Base-by-base conservation (phyloP, 345 rosid genomes). In the Eucalyptus rudis region DNA sequence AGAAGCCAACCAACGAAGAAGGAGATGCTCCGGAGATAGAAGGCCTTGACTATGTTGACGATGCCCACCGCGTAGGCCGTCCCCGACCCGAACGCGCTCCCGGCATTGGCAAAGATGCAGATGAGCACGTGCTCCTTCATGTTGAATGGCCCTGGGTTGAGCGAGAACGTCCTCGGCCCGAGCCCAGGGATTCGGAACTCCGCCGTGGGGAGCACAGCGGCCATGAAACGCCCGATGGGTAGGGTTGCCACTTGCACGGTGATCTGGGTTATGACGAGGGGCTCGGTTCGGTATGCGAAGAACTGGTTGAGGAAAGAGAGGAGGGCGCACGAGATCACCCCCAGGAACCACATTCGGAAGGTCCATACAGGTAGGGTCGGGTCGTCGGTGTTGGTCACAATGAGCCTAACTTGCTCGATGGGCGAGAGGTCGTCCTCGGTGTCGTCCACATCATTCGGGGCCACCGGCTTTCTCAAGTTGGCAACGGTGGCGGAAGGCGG, bases 71-170 rank as follows among this genome's bases (percentile, higher is more conserved):
- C 90, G 12, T 76, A 89, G 49, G 90, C 56, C 33, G 90, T 8
- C 10, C 90, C 90, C 6, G 86, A n/a, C 29, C 90, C 90, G 49
- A 86, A 86, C 2, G 88, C 90, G 31, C 83, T 85, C 40, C 90
- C 90, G 24, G 90, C 90, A 71, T 89, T 89, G n/a, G 88, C 90
- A 36, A 89, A 89, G 83, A 89, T 89, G 14, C 86, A 62, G 68
- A 89, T 89, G 25, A 89, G 90, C 22, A 89, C 90, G 14, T 89
- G 90, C 68, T 89, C 90, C 88, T 89, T 89, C 86, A 86, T 49
- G 85, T 89, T 89, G 43, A 89, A 89, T 19, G 90, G 90, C 6
- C 90, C 88, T 2, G 90, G 90, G 71, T 89, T 89, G 85, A 89
- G 31, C 6, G 88, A 89, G 83, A 86, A 86, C 36, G 19, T 29